These are phyloP conservation scores for Eucalyptus pumila DNA, from an alignment of 345 rosid species.

Conservation along the genomic window DNA sequence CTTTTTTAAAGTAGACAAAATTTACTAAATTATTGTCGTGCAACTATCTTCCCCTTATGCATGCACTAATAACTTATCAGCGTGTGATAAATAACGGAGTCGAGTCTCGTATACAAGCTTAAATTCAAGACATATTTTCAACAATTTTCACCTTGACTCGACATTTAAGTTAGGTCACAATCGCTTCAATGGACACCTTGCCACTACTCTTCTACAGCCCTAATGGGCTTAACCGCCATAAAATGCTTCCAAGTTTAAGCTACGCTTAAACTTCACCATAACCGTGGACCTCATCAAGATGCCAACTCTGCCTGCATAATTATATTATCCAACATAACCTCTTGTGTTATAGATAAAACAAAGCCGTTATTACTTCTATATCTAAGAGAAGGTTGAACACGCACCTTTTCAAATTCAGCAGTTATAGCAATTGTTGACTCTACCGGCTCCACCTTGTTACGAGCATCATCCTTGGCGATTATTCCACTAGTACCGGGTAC, in stretches of 20 bases:
- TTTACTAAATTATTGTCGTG: too few species aligned
- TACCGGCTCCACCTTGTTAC: neutral
- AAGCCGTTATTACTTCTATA: neutral
- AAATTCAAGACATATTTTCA: too few species aligned
- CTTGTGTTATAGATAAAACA: too few species aligned
- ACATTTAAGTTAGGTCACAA: neutral
- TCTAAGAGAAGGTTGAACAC: neutral
- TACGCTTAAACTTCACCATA: neutral
- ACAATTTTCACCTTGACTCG: neutral
- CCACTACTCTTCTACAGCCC: neutral
- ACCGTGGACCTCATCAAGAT: neutral
- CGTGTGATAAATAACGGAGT: too few species aligned
- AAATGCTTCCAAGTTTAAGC: neutral
- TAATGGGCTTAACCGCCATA: neutral
- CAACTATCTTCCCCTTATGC: too few species aligned
- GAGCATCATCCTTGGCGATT: neutral
- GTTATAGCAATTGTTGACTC: neutral
- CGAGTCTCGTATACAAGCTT: rapidly evolving
- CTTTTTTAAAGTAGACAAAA: too few species aligned
- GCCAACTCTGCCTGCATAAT: neutral
- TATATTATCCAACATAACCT: neutral
- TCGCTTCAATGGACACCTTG: neutral
- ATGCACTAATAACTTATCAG: rapidly evolving
- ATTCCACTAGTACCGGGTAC: neutral
- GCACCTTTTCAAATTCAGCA: neutral